Percentiles rank a stretch among this genome's conserved stretches.
Conservation (phyloP, 2,329 filamentous ascomycete species). For the Sarocladium kiliense region DNA sequence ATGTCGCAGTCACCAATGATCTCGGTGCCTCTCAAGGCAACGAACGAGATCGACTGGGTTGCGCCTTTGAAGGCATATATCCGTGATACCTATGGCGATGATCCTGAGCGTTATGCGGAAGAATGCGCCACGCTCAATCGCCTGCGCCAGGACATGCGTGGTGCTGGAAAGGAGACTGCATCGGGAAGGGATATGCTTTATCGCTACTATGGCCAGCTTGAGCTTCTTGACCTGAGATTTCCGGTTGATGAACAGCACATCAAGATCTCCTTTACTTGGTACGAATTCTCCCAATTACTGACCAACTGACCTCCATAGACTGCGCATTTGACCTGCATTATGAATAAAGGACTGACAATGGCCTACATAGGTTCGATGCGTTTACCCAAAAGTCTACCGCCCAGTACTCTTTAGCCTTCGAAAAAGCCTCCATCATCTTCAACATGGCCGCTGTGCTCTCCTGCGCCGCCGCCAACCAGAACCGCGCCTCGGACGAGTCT, state of each 20-base stretch:
- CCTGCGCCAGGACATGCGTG: constrained; percentile 95
- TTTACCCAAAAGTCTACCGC: constrained; percentile 97
- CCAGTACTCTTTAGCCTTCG: constrained; percentile 93
- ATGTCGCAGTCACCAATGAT: constrained; percentile 94
- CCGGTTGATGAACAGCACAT: constrained; percentile 98
- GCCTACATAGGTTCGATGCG: constrained; percentile 80
- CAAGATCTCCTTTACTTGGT: constrained; percentile 99
- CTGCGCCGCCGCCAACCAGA: constrained; percentile 90
- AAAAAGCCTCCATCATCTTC: constrained; percentile 99
- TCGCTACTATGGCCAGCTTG: constrained; percentile 94
- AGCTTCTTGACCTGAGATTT: constrained; percentile 88
- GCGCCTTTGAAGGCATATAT: constrained; percentile 90
- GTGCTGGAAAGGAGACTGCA: constrained; percentile 93
- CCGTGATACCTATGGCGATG: constrained; percentile 87
- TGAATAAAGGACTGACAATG: background rate
- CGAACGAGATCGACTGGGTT: constrained; percentile 98
- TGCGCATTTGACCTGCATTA: constrained; percentile 6
- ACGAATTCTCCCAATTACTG: constrained; percentile 21
- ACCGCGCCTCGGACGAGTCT: constrained; percentile 75
- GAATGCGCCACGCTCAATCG: constrained; percentile 94
- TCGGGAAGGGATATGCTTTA: constrained; percentile 91
- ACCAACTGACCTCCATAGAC: background rate
- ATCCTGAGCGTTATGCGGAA: constrained; percentile 91
- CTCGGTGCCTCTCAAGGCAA: constrained; percentile 84
- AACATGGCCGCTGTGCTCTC: constrained; percentile 97